Base-by-base conservation (phyloP, 305 asterid genomes). In the Nicotiana rustica region DNA sequence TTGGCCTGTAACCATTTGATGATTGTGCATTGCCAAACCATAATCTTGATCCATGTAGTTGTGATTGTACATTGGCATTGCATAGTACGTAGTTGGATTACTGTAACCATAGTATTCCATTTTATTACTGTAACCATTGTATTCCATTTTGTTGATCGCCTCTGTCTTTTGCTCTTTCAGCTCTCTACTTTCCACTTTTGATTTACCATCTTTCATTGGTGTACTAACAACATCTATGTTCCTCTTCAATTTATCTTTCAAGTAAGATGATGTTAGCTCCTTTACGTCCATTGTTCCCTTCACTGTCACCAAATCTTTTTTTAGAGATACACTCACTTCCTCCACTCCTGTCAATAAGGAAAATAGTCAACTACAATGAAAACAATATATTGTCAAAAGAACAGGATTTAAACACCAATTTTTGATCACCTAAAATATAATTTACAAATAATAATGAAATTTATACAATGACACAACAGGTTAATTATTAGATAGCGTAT, bases 261-360 rank as follows among this genome's bases (percentile, higher is more conserved):
- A 88, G 84, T 87, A 91, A 2, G 89, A 47, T 0, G 81, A 47
- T 0, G 81, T 57, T 13, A 95, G 86, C 9, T 89, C 87, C 61
- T 92, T 92, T 15, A 67, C 65, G 41, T 93, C 91, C 95, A 91
- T 92, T 15, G 80, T 91, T 13, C 98, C 98, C 7, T 70, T 86
- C 6, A 91, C 91, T 19, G 89, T 88, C 79, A 95, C 92, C 88
- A 88, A 64, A 83, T 92, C 93, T 78, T 90, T 92, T 18, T 83
- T 85, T 10, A 88, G 81, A 82, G 93, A 89, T 0, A 91, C 70
- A 5, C 86, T 14, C 6, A 91, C 89, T 0, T 89, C 81, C 6
- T 87, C 83, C 81, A 91, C 94, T 49, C 98, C 98, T 94, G 84
- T 1, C 6, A 82, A 10, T 36, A 36, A 36, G 41, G 41, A 36